Evolutionary conservation across 2,329 filamentous ascomycete genomes (phyloP).

Genomic region (Pseudonectria foliicola): DNA sequence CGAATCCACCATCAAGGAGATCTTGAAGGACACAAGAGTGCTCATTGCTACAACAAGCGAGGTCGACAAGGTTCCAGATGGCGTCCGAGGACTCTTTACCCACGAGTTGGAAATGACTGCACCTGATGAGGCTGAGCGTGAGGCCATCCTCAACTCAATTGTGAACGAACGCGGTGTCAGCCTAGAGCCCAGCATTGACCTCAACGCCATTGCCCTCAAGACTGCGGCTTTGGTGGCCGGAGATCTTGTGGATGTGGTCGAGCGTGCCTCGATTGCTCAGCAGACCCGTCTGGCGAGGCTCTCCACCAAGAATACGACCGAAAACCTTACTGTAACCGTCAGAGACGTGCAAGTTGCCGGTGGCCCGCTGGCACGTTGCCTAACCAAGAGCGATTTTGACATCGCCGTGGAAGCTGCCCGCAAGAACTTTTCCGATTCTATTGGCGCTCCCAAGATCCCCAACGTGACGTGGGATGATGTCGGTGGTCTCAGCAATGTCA

Average conservation of each 20-base stretch:
- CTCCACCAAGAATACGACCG: constrained; percentile 39
- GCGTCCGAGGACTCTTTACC: constrained; percentile 83
- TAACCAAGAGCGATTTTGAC: constrained; percentile 81
- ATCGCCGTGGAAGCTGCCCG: constrained; percentile 89
- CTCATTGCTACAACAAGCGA: constrained; percentile 92
- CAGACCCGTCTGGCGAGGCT: constrained; percentile 68
- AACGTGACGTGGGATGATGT: constrained; percentile 97
- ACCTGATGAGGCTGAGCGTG: constrained; percentile 85
- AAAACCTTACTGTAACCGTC: constrained; percentile 48
- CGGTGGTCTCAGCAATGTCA: constrained; percentile 85
- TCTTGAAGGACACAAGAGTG: constrained; percentile 72
- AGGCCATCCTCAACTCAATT: constrained; percentile 75
- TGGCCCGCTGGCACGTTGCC: constrained; percentile 67
- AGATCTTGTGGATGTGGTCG: constrained; percentile 89
- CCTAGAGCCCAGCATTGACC: constrained; percentile 76
- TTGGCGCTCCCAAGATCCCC: constrained; percentile 95
- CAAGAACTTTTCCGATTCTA: constrained; percentile 96
- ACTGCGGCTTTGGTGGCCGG: constrained; percentile 93
- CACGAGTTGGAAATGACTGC: constrained; percentile 92
- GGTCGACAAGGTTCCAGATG: constrained; percentile 87
- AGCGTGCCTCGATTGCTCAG: constrained; percentile 75
- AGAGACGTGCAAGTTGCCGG: constrained; percentile 86
- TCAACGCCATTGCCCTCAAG: constrained; percentile 82
- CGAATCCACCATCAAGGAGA: constrained; percentile 74
- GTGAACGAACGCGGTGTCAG: constrained; percentile 68